Evolutionary conservation across 768 basidiomycete genomes (phyloP), one percentile per base, ranked within the genome.

Genomic region (Lactarius pseudohatsudake): DNA sequence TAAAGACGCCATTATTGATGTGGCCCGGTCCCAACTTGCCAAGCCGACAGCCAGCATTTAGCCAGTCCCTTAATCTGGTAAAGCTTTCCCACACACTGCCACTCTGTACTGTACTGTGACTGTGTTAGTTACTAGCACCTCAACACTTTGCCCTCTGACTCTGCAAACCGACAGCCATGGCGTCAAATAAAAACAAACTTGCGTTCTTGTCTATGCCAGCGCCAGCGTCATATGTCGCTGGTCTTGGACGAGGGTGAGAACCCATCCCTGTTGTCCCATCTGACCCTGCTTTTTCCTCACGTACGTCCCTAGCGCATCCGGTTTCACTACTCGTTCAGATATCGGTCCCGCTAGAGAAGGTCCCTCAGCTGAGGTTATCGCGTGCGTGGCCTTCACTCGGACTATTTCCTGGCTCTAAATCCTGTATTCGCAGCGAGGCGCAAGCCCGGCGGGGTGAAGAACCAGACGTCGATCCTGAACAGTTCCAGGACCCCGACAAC

Each of bases 321-420:
- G 95, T 65, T 98, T 98, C 79, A 98, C 96, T 0, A 98, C 96
- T 7, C 90, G 96, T 57, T 96, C 94, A 50, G 97, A 98, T 87
- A 98, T 99, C 66, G 97, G 97, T 74, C 97, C 97, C 41, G 97
- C 97, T 9, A 82, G 97, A 76, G 96, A 97, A 74, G 94, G 94
- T 0, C 94, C 96, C 0, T 92, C 92, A 20, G 95, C 94, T 38
- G 94, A 96, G 77, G 87, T 88, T 0, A 82, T 96, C 59, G 96
- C 93, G 89, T 93, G 71, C 58, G 90, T 84, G 18, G 18, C 20
- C n/a, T 38, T 50, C 56, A 53, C 47, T 0, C 20, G 5, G 6
- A 4, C 8, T n/a, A 1, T 20, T 34, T 57, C 60, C 26, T 50
- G 62, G 15, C 61, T n/a, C 68, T 62, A 62, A 57, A 64, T 55